phyloP scores from a whole-genome alignment of 2,329 filamentous ascomycete genomes.

The Gliomastix tumulicola region DNA sequence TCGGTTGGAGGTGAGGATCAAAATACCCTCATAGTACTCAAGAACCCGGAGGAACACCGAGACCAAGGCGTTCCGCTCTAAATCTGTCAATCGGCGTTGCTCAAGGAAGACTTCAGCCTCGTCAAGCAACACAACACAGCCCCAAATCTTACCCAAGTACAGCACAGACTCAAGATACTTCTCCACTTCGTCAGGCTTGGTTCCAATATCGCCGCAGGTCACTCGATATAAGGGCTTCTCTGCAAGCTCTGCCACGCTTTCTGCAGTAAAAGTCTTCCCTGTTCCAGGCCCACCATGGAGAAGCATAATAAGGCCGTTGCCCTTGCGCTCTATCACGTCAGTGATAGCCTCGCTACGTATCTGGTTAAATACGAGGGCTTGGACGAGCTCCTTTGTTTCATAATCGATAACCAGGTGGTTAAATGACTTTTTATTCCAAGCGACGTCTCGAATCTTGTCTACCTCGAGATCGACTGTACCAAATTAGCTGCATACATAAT shows the following conservation, averaged over 20 bases:
- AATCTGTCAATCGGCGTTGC: too few species aligned
- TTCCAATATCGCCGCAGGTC: background rate
- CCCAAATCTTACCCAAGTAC: too few species aligned
- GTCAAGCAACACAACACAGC: too few species aligned
- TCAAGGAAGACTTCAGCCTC: too few species aligned
- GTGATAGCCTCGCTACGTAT: constrained; percentile 11
- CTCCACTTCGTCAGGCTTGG: background rate
- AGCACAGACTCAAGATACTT: too few species aligned
- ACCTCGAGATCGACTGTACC: background rate
- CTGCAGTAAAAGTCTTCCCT: constrained; percentile 22
- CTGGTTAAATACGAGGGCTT: constrained; percentile 16
- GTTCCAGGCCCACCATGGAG: constrained; percentile 22
- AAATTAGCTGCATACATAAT: background rate
- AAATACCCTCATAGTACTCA: constrained; percentile 9
- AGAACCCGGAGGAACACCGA: background rate
- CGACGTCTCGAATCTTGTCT: background rate
- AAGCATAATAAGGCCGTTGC: constrained; percentile 19
- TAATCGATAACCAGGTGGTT: constrained; percentile 9
- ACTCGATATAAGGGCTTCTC: background rate
- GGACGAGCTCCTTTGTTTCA: constrained; percentile 16
- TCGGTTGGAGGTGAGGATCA: constrained; percentile 26
- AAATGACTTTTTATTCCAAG: constrained; percentile 10
- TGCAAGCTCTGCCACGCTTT: background rate
- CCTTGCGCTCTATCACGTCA: constrained; percentile 23
- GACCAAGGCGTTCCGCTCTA: too few species aligned